Conservation (phyloP, 495 filamentous ascomycete species). For the Wilcoxina mikolae region DNA sequence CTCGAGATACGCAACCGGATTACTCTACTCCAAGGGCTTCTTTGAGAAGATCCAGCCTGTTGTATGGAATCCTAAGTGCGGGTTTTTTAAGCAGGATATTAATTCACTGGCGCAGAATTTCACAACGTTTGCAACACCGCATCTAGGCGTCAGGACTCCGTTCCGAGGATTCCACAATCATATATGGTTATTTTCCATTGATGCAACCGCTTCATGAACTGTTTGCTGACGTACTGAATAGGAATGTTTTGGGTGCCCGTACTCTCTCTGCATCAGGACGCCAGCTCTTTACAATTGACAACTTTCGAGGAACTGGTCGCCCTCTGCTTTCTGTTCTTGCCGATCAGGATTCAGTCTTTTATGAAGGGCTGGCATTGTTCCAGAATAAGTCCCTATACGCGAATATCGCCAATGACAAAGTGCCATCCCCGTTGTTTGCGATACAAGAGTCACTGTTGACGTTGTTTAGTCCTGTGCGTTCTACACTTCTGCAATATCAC, state of each 20-base stretch:
- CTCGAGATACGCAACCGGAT: conserved; percentile 70
- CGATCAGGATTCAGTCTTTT: conserved; percentile 74
- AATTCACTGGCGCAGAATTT: conserved; percentile 48
- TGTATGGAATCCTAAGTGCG: conserved; percentile 31
- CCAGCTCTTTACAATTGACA: conserved; percentile 77
- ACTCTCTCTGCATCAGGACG: conserved; percentile 66
- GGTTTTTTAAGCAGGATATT: neutral
- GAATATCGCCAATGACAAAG: conserved; percentile 73
- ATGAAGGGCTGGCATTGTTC: conserved; percentile 61
- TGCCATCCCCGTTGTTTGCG: conserved; percentile 32
- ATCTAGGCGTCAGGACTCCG: conserved; percentile 72
- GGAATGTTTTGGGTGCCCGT: conserved; percentile 63
- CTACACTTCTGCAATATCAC: conserved; percentile 65
- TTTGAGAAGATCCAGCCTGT: conserved; percentile 67
- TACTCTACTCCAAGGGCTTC: conserved; percentile 64
- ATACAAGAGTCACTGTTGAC: no score
- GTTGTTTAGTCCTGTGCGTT: conserved; percentile 31
- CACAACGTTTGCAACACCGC: conserved; percentile 79
- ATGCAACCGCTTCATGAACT: neutral
- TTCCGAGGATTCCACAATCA: conserved; percentile 48
- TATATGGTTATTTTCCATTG: conserved; percentile 35
- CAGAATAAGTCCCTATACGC: conserved; percentile 59
- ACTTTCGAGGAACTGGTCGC: conserved; percentile 63
- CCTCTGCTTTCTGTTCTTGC: conserved; percentile 70
- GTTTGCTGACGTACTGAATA: neutral